Evolutionary conservation across 2,329 filamentous ascomycete species (phyloP).

Genomic region (Ophidiomyces ophidiicola): DNA sequence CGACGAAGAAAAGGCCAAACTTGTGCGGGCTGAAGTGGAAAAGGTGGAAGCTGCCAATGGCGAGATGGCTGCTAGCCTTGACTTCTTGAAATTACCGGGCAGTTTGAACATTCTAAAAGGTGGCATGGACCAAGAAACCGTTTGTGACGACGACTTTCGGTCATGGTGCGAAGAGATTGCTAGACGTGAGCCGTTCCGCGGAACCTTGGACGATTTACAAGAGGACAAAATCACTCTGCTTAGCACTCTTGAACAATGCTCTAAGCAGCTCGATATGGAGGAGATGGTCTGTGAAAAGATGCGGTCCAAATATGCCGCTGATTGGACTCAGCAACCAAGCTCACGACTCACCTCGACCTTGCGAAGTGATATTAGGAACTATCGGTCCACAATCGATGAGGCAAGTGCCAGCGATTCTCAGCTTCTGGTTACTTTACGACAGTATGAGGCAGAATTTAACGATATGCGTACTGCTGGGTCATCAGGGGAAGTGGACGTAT

Average conservation of each 20-base stretch:
- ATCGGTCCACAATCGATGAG: conserved; percentile 79
- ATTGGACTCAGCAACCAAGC: conserved; percentile 97
- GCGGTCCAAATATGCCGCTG: conserved; percentile 87
- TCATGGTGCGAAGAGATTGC: conserved; percentile 91
- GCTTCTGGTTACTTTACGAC: conserved; percentile 67
- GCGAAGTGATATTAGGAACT: conserved; percentile 73
- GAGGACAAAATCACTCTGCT: conserved; percentile 66
- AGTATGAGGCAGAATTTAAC: conserved; percentile 79
- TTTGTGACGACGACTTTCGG: conserved; percentile 80
- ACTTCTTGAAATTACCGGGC: conserved; percentile 81
- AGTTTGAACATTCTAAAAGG: conserved; percentile 87
- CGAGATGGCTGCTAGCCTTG: conserved; percentile 89
- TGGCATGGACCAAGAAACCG: conserved; percentile 77
- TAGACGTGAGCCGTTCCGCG: conserved; percentile 65
- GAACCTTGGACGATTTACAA: conserved; percentile 67
- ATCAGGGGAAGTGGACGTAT: conserved; percentile 69
- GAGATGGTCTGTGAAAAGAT: conserved; percentile 98
- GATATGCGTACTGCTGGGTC: conserved; percentile 89
- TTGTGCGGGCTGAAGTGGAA: conserved; percentile 86
- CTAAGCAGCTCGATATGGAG: conserved; percentile 88
- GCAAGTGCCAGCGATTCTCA: conserved; percentile 76
- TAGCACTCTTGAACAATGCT: conserved; percentile 60
- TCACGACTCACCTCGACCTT: conserved; percentile 78
- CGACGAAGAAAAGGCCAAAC: conserved; percentile 94
- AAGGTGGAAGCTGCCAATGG: conserved; percentile 83